phyloP scores from a whole-genome alignment of 805 yeast species.

The Metschnikowia lochheadii region DNA sequence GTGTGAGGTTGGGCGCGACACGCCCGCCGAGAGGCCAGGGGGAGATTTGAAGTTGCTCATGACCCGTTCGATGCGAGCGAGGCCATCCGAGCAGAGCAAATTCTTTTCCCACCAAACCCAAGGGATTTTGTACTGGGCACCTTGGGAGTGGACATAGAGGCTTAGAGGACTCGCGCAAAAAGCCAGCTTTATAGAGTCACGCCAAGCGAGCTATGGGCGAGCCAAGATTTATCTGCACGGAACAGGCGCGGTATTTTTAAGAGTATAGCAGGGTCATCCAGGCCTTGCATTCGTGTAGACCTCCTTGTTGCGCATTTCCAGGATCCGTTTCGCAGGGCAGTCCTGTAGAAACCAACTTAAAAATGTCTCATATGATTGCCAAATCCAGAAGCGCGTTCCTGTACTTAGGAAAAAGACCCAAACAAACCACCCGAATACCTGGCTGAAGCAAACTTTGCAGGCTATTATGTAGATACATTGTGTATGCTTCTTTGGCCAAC shows the following conservation, averaged over 20 bases:
- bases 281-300: background rate
- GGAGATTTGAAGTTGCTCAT: background rate
- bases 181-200: background rate
- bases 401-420: background rate
- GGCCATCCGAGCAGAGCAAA: background rate
- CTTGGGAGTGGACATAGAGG: background rate
- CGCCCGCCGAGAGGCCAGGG: background rate
- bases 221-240: background rate
- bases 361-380: constrained; percentile 5
- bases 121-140: background rate
- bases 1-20: background rate
- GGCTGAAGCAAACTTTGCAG: background rate
- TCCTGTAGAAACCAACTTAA: background rate
- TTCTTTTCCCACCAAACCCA: background rate
- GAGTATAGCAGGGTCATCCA: background rate
- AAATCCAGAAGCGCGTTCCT: constrained; percentile 5
- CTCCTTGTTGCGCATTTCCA: constrained; percentile 3
- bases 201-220: background rate
- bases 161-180: background rate
- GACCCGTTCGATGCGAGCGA: background rate
- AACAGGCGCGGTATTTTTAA: background rate
- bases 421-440: background rate
- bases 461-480: background rate
- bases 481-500: background rate
- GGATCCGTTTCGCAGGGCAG: background rate